A percentile compares a stretch with the other conserved stretches of the same genome.
phyloP scores from a whole-genome alignment of 495 filamentous ascomycete genomes.

The Xylaria cubensis region DNA sequence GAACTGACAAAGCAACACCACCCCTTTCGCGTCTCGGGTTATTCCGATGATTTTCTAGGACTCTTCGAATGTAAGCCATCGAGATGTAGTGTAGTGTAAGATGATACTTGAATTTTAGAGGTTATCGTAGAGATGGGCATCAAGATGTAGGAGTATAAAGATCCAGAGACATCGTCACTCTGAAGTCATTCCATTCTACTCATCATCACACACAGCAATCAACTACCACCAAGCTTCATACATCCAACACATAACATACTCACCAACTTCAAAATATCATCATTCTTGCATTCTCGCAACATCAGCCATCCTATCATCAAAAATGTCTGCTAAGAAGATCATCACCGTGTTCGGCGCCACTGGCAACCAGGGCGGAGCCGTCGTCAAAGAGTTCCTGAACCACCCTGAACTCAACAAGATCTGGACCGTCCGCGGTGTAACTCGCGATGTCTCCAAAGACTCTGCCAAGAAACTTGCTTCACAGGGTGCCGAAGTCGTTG shows the following conservation, averaged over 20 bases:
- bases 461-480: conserved; percentile 50
- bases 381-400: conserved; percentile 59
- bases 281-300: background rate
- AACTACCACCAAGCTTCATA: background rate
- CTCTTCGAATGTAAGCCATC: background rate
- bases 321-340: conserved; percentile 56
- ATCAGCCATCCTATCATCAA: conserved; percentile 43
- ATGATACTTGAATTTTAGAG: background rate
- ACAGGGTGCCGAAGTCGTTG: conserved; percentile 53
- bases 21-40: background rate
- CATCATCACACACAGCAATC: conserved; percentile 12
- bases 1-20: conserved; percentile 14
- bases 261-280: background rate
- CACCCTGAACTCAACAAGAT: conserved; percentile 54
- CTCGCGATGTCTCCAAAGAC: conserved; percentile 57
- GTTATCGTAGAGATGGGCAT: background rate
- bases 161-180: conserved; percentile 7
- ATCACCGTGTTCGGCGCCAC: conserved; percentile 70
- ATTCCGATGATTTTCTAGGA: background rate
- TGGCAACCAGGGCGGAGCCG: conserved; percentile 66
- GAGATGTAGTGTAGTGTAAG: background rate
- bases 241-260: background rate
- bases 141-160: conserved; percentile 8
- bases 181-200: conserved; percentile 9
- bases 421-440: conserved; percentile 64